phyloP scores from a whole-genome alignment of 2,329 filamentous ascomycete genomes.

The Neofusicoccum parvum region DNA sequence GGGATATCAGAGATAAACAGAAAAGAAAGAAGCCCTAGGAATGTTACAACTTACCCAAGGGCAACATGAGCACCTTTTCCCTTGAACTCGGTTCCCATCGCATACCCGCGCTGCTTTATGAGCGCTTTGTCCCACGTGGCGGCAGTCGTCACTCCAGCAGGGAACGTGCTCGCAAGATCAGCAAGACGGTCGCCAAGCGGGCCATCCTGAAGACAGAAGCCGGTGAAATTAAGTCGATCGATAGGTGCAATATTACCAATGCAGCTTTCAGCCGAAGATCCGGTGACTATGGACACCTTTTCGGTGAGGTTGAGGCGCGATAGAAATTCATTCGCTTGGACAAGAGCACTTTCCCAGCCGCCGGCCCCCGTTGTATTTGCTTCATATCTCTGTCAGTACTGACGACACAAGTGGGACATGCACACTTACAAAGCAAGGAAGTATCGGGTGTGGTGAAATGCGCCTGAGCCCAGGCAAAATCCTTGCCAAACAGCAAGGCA shows the following conservation, averaged over 20 bases:
- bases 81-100: constrained; percentile 35
- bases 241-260: constrained; percentile 40
- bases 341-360: constrained; percentile 38
- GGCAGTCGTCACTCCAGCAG: constrained; percentile 39
- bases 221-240: constrained; percentile 39
- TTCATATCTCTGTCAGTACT: neutral
- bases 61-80: constrained; percentile 43
- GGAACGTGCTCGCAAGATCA: constrained; percentile 38
- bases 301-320: constrained; percentile 39
- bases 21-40: neutral
- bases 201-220: constrained; percentile 45
- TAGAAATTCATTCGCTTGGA: constrained; percentile 38
- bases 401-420: neutral
- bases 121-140: constrained; percentile 45
- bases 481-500: neutral
- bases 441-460: neutral
- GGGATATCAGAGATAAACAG: neutral
- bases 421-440: neutral
- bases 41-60: constrained; percentile 33
- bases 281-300: constrained; percentile 39
- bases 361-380: constrained; percentile 26
- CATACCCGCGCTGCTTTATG: constrained; percentile 33
- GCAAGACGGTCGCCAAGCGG: constrained; percentile 25
- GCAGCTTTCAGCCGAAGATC: constrained; percentile 23
- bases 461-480: neutral